Percentiles rank a stretch among this genome's conserved stretches.
These are phyloP conservation scores for Penium margaritaceum DNA, from an alignment of 139 green algal genomes.

Conservation along the genomic window DNA sequence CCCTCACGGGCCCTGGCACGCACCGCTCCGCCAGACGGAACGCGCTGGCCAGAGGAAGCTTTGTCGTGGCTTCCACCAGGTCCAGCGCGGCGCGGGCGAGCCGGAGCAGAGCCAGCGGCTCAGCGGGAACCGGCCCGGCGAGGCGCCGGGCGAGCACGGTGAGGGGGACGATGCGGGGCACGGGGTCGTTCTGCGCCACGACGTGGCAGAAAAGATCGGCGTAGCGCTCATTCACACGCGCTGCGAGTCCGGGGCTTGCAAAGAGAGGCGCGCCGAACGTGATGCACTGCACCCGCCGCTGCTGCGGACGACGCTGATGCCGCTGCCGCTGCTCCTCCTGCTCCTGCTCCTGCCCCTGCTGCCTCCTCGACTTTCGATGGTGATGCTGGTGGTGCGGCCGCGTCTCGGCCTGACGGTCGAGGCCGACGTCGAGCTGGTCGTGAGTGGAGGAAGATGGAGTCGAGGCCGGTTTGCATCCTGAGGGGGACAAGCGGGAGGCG, in stretches of 20 bases:
- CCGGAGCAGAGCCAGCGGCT: slow-evolving; percentile 1
- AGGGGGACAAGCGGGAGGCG: too few relatives aligned
- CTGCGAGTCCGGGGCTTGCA: slow-evolving; percentile 14
- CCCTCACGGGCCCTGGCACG: slow-evolving; percentile 12
- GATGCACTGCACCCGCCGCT: slow-evolving; percentile 13
- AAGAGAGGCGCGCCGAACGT: slow-evolving; percentile 29
- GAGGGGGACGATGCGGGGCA: slow-evolving; percentile 22
- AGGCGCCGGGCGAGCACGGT: background rate
- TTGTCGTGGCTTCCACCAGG: slow-evolving; percentile 6
- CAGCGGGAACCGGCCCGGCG: background rate
- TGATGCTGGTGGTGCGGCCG: too few relatives aligned
- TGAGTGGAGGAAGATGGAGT: too few relatives aligned
- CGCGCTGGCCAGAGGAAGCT: slow-evolving; percentile 1
- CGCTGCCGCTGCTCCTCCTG: too few relatives aligned
- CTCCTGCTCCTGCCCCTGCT: too few relatives aligned
- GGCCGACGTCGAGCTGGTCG: too few relatives aligned
- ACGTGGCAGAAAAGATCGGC: slow-evolving; percentile 13
- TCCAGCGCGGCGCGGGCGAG: slow-evolving; percentile 7
- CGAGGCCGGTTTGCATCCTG: too few relatives aligned
- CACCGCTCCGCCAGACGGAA: slow-evolving; percentile 4
- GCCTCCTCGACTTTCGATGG: too few relatives aligned
- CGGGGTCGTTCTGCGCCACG: slow-evolving; percentile 17
- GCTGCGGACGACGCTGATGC: too few relatives aligned
- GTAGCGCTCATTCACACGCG: slow-evolving; percentile 27
- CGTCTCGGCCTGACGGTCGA: too few relatives aligned